phyloP scores from a whole-genome alignment of 78 protist species.

The Dictyostelium firmibasis region DNA sequence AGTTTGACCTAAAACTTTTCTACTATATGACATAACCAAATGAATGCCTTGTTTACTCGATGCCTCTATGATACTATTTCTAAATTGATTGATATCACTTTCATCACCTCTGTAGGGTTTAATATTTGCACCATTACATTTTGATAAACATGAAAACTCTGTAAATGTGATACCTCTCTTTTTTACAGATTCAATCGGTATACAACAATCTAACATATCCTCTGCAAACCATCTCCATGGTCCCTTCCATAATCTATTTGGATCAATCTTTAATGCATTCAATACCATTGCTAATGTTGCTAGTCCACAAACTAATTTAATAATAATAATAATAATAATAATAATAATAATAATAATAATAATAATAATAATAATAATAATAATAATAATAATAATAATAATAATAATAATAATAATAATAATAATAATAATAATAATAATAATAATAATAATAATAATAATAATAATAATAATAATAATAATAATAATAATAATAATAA shows the following conservation, averaged over 20 bases:
- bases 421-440: no score
- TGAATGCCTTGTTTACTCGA: not conserved
- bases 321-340: not conserved
- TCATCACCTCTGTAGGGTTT: constrained; percentile 51
- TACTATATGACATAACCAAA: constrained; percentile 74
- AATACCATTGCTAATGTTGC: constrained; percentile 89
- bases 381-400: not conserved
- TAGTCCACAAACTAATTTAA: constrained; percentile 86
- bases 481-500: not conserved
- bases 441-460: no score
- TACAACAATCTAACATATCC: constrained; percentile 90
- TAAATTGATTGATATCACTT: constrained; percentile 27
- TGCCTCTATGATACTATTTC: constrained; percentile 14
- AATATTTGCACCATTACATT: constrained; percentile 85
- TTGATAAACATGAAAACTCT: constrained; percentile 86
- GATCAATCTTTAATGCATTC: constrained; percentile 90
- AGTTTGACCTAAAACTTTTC: constrained; percentile 88
- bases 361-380: not conserved
- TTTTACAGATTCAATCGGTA: constrained; percentile 71
- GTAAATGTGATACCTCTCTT: constrained; percentile 75
- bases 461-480: not conserved
- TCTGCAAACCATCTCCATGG: constrained; percentile 95
- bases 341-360: not conserved
- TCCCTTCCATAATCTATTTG: constrained; percentile 89
- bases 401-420: not conserved